Evolutionary conservation across 1,284 basidiomycete species (phyloP).

Genomic region (Ustilago tritici): DNA sequence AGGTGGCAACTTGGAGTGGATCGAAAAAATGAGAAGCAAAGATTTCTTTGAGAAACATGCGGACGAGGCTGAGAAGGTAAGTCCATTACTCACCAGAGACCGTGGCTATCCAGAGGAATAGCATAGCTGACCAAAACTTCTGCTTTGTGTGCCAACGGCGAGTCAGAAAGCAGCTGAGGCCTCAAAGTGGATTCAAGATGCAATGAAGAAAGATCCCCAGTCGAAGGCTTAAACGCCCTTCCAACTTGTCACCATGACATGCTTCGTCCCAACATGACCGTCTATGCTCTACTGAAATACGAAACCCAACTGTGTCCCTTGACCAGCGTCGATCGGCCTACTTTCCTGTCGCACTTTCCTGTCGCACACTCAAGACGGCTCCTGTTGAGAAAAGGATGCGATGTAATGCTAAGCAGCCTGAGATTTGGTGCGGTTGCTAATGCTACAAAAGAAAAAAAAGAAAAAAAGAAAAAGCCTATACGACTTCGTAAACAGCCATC

Average conservation of each 20-base stretch:
- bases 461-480: conserved; percentile 20
- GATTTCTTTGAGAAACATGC: conserved; percentile 26
- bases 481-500: conserved; percentile 65
- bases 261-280: not conserved
- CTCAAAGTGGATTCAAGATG: conserved; percentile 47
- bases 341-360: too few relatives aligned
- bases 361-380: too few relatives aligned
- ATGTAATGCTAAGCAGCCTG: not conserved
- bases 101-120: not conserved
- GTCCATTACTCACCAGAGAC: not conserved
- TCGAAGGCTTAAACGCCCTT: conserved; percentile 23
- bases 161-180: conserved; percentile 26
- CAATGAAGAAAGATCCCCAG: conserved; percentile 49
- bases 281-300: too few relatives aligned
- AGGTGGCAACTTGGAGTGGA: conserved; percentile 29
- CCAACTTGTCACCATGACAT: not conserved
- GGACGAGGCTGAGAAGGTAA: conserved; percentile 26
- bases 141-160: not conserved
- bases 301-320: too few relatives aligned
- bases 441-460: conserved; percentile 8
- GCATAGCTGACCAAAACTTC: not conserved
- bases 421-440: conserved; percentile 3
- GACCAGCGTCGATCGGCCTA: too few relatives aligned
- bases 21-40: conserved; percentile 39
- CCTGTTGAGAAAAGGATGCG: too few relatives aligned